Evolutionary conservation across 140 eudicot species (phyloP).

Genomic region (Flaveria floridana): DNA sequence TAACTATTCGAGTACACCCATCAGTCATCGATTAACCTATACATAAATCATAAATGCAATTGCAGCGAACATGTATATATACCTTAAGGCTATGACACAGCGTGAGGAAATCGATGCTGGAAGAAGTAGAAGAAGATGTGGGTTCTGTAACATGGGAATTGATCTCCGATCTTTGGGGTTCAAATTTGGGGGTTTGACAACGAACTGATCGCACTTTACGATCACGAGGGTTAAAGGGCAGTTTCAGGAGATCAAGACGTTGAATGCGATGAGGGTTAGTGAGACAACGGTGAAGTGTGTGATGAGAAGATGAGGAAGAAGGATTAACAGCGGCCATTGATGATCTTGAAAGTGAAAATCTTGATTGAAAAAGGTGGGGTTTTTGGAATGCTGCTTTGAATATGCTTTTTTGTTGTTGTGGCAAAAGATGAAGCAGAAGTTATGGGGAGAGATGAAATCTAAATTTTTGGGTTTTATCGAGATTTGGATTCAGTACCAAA

Average conservation of each 20-base stretch:
- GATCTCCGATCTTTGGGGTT: constrained; percentile 35
- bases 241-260: constrained; percentile 34
- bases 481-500: neutral
- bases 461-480: neutral
- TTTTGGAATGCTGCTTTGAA: constrained; percentile 22
- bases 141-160: constrained; percentile 36
- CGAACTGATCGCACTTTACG: constrained; percentile 46
- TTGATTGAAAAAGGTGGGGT: constrained; percentile 6
- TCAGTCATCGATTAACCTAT: no score
- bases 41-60: constrained; percentile 2
- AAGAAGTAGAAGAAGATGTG: constrained; percentile 47
- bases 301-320: constrained; percentile 34
- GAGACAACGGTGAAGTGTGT: constrained; percentile 23
- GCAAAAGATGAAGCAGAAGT: constrained; percentile 25
- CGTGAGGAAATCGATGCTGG: constrained; percentile 86
- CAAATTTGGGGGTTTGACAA: constrained; percentile 47
- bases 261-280: constrained; percentile 38
- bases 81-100: constrained; percentile 90
- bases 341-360: constrained; percentile 6
- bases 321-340: constrained; percentile 41
- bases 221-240: constrained; percentile 36
- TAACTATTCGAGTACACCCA: no score
- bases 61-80: neutral
- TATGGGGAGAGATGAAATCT: constrained; percentile 20
- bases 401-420: constrained; percentile 25